A percentile compares a stretch with the other conserved stretches of the same genome.
These are phyloP conservation scores for Xylaria multiplex DNA, from an alignment of 2,329 filamentous ascomycete species.

Conservation along the genomic window DNA sequence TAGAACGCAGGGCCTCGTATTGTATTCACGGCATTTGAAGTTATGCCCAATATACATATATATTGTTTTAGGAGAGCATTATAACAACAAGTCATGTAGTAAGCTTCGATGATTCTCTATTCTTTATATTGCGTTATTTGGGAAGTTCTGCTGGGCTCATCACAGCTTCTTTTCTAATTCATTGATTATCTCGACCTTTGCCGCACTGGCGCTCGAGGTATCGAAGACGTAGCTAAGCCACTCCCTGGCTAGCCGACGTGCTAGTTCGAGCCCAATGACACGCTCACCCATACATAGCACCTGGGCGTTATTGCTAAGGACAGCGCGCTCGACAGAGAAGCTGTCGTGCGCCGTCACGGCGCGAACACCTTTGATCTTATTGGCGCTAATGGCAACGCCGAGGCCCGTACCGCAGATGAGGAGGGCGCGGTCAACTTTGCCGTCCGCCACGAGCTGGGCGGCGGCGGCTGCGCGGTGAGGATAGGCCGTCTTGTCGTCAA, in stretches of 20 bases:
- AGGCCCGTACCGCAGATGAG: slow-evolving; percentile 88
- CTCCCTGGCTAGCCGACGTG: slow-evolving; percentile 79
- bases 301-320: slow-evolving; percentile 87
- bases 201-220: slow-evolving; percentile 62
- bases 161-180: slow-evolving; percentile 50
- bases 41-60: neutral
- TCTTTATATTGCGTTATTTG: neutral
- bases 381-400: slow-evolving; percentile 87
- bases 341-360: slow-evolving; percentile 92
- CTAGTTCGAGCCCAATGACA: slow-evolving; percentile 83
- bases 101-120: neutral
- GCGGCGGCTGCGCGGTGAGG: slow-evolving; percentile 81
- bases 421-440: slow-evolving; percentile 78
- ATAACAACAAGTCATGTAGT: neutral
- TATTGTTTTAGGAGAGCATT: neutral
- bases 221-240: slow-evolving; percentile 90
- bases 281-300: slow-evolving; percentile 88
- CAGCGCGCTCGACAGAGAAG: slow-evolving; percentile 82
- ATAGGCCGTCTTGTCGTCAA: slow-evolving; percentile 81
- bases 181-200: slow-evolving; percentile 57
- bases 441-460: slow-evolving; percentile 68
- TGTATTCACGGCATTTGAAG: neutral
- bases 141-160: neutral
- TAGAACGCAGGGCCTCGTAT: too few relatives aligned
- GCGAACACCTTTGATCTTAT: slow-evolving; percentile 84